Evolutionary conservation across 371 early-diverging fungal species (phyloP), one percentile per base, ranked within the genome.

Genomic region (Dichotomocladium elegans): DNA sequence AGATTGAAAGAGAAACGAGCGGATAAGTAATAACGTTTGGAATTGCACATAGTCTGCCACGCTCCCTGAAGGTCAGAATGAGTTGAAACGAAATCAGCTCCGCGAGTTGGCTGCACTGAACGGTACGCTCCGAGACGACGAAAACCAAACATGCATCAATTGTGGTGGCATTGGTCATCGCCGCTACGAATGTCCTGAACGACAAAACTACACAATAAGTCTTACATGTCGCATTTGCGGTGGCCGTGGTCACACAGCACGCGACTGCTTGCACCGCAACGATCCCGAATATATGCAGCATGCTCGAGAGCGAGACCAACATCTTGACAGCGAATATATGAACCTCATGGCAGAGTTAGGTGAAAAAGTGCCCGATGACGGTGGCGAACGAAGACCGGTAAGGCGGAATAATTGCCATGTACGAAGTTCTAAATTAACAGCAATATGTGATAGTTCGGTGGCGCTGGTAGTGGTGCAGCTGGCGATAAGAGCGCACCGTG

Each of bases 91-190:
- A 45, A 85, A 87, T 63, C 96, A 98, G 68, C 72, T 98, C 48
- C 87, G 96, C 57, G 95, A 96, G 61, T 70, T 98, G 53, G 98
- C 98, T 7, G 88, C 91, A 26, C 76, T 98, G 45, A 98, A 98
- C 72, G 98, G 98, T 60, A 95, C 96, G 1, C 75, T 95, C 51
- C 83, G 96, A 50, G 96, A 96, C 58, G 96, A 95, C 62, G 96
- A 95, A 68, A 90, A 88, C 57, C 95, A 94, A 63, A 87, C 91
- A 1, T 98, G 96, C 66, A 74, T 84, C 50, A 94, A 95, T 71
- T 98, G 98, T 66, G 98, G 98, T 58, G 86, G 75, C 14, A 60
- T 87, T 41, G 95, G 96, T 7, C 98, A 98, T 76, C 86, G 93
- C 46, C 76, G 84, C 51, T 96, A 84, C 63, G 95, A 96, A 61